These are phyloP conservation scores for Hevea brasiliensis DNA, from an alignment of 345 rosid genomes.

Conservation along the genomic window DNA sequence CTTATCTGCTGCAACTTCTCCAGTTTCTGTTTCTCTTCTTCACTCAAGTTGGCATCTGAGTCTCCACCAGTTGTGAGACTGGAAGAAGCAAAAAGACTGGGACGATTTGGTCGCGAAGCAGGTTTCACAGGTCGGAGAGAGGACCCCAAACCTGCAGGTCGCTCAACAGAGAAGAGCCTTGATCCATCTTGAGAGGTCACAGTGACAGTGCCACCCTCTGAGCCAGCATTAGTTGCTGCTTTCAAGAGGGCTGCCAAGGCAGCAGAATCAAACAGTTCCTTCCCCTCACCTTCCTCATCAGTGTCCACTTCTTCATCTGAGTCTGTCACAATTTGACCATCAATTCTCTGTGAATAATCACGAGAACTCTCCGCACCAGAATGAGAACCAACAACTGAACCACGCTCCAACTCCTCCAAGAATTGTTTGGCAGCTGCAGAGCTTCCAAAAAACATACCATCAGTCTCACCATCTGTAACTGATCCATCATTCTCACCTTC, in stretches of 20 bases:
- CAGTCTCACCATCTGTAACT: slow-evolving; percentile 60
- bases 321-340: slow-evolving; percentile 82
- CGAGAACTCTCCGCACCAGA: slow-evolving; percentile 46
- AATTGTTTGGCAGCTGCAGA: slow-evolving; percentile 81
- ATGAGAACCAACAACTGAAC: slow-evolving; percentile 53
- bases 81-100: slow-evolving; percentile 54
- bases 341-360: slow-evolving; percentile 57
- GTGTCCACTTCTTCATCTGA: slow-evolving; percentile 59
- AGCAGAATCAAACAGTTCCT: slow-evolving; percentile 82
- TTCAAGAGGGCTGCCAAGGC: slow-evolving; percentile 89
- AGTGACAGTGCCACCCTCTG: slow-evolving; percentile 59
- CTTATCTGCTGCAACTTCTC: slow-evolving; percentile 73
- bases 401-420: slow-evolving; percentile 51
- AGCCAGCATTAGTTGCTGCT: slow-evolving; percentile 75
- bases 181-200: slow-evolving; percentile 86
- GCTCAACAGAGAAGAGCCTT: slow-evolving; percentile 84
- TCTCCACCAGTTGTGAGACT: slow-evolving; percentile 44
- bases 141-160: slow-evolving; percentile 91
- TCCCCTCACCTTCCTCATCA: slow-evolving; percentile 79
- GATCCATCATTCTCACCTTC: slow-evolving; percentile 48
- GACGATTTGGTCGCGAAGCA: slow-evolving; percentile 54
- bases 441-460: slow-evolving; percentile 65
- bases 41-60: slow-evolving; percentile 62
- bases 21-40: slow-evolving; percentile 76
- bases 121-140: slow-evolving; percentile 69